Base-by-base conservation (phyloP, 225 moss, liverwort and hornwort genomes). In the Anthoceros angustus region DNA sequence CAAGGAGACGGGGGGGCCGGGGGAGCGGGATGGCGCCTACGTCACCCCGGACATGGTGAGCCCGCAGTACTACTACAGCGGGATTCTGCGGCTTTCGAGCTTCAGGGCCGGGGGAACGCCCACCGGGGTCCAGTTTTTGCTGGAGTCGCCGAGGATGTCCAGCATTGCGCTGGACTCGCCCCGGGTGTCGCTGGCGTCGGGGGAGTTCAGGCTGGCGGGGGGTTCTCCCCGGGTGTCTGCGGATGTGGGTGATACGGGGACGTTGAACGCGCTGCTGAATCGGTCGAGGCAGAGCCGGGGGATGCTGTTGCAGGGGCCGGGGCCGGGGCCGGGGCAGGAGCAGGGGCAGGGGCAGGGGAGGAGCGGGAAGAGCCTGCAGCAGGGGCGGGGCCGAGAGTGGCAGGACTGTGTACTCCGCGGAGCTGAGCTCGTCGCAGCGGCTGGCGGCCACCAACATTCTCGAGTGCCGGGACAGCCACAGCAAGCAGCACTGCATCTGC, bases 1-100 rank as follows among this genome's bases (percentile, higher is more conserved):
- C 49, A 50, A 50, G 49, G 49, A 50, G 16, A 11, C n/a, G n/a
- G n/a, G n/a, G n/a, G n/a, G n/a, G n/a, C n/a, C 8, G 5, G 14
- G 10, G 49, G 49, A 50, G 49, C 49, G 49, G 49, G 55, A 55
- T 12, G 23, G 23, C 55, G 18, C 55, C 10, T 55, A 55, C 55
- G 55, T 20, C 55, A 55, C 55, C 55, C 55, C 55, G 55, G 55
- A 55, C n/a, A 55, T 55, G 55, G 55, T 55, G 55, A 55, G 55
- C 55, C 55, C 55, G 55, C 55, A 55, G 55, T 55, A 55, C 55
- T 55, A 55, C 55, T 55, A 55, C 55, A 55, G 55, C 55, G 55
- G 55, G 14, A 55, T 55, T 23, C 18, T 55, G n/a, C 55, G 55
- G 55, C 55, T 55, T 9, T 55, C 55, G n/a, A 55, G 55, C 55